phyloP scores from a whole-genome alignment of 2,329 filamentous ascomycete genomes.

The Exophiala xenobiotica region DNA sequence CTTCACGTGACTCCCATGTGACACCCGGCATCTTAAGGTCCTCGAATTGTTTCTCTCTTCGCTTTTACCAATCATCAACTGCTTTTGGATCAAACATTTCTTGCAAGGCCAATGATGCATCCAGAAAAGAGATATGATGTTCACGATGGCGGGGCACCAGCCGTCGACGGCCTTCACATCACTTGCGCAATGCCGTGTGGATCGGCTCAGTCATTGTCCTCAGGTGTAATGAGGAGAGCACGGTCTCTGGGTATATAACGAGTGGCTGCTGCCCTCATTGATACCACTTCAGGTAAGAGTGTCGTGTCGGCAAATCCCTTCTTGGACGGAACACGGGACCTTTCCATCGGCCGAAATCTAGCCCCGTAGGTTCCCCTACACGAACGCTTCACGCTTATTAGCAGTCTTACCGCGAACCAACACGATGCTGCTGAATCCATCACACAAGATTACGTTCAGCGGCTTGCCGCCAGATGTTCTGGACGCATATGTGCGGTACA shows the following conservation, averaged over 20 bases:
- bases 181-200: no score
- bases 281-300: not conserved
- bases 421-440: slow-evolving; percentile 30
- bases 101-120: no score
- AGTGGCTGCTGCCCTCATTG: not conserved
- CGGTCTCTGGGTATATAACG: no score
- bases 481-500: slow-evolving; percentile 33
- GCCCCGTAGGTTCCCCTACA: no score
- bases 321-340: no score
- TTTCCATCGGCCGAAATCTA: no score
- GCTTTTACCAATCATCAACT: not conserved
- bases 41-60: not conserved
- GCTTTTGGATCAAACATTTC: no score
- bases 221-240: no score
- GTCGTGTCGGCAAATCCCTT: no score
- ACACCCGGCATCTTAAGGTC: not conserved
- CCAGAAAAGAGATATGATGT: not conserved
- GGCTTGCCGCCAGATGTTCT: slow-evolving; percentile 30
- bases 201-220: slow-evolving; percentile 4
- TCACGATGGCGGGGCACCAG: not conserved
- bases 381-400: no score
- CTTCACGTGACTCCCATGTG: no score
- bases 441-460: slow-evolving; percentile 28
- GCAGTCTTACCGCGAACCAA: no score
- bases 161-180: not conserved